These are phyloP conservation scores for Phytophthora cactorum DNA, from an alignment of 352 stramenopile species.

Conservation along the genomic window DNA sequence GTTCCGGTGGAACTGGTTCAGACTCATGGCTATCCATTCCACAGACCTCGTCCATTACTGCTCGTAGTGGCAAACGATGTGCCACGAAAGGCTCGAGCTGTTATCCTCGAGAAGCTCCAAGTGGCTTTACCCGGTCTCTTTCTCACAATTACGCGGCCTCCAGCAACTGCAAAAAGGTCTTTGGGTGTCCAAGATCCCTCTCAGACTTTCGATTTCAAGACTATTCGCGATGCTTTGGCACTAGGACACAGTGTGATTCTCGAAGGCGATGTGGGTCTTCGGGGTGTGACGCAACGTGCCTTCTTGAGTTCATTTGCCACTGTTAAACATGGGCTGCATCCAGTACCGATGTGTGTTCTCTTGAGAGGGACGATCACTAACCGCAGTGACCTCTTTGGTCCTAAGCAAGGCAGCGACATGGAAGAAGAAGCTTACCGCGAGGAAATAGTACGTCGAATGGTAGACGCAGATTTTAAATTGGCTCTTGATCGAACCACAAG, in stretches of 20 bases:
- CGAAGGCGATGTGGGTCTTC: constrained; percentile 79
- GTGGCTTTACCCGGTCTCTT: constrained; percentile 73
- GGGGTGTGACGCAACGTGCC: constrained; percentile 54
- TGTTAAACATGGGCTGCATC: constrained; percentile 69
- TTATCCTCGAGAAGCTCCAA: constrained; percentile 53
- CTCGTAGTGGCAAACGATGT: constrained; percentile 77
- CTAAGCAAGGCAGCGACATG: constrained; percentile 21
- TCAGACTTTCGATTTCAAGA: constrained; percentile 39
- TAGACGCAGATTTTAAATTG: constrained; percentile 53
- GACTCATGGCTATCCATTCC: constrained; percentile 31
- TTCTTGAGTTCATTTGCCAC: constrained; percentile 71
- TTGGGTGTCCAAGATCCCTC: constrained; percentile 5
- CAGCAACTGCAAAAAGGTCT: constrained; percentile 12
- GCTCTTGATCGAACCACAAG: constrained; percentile 49
- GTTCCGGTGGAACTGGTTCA: constrained; percentile 58
- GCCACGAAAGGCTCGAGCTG: constrained; percentile 40
- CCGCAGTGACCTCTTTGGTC: constrained; percentile 33
- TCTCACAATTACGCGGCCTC: constrained; percentile 59
- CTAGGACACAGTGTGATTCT: constrained; percentile 73
- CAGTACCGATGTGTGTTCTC: constrained; percentile 68
- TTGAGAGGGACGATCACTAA: constrained; percentile 61
- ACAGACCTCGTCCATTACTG: constrained; percentile 62
- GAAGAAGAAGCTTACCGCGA: constrained; percentile 23
- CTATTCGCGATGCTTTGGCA: constrained; percentile 44
- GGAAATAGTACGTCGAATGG: constrained; percentile 34